Evolutionary conservation across 495 filamentous ascomycete species (phyloP), one percentile per base, ranked within the genome.

Genomic region (Trichoderma virens): DNA sequence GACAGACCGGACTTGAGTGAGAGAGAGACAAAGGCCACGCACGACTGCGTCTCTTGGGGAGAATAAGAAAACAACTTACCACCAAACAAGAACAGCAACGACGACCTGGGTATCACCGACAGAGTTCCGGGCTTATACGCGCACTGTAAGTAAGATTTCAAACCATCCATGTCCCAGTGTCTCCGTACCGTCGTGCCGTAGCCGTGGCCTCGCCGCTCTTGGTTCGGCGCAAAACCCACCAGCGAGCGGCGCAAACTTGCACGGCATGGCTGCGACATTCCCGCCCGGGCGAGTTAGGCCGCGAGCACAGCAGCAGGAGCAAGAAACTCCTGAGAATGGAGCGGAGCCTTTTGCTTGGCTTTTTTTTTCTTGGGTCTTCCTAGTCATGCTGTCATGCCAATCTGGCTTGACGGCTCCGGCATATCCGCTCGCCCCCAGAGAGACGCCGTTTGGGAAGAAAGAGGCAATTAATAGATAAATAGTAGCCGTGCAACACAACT

Each of bases 351-450:
- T 27, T 5, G 32, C 32, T 56, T 28, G 41, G 41, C 20, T 56
- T 56, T 7, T 23, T 25, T 27, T 62, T 18, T 62, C 32, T 35
- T 35, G 32, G 11, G 32, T 62, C 34, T 62, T 56, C 47, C 47
- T 56, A 56, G 47, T 56, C 47, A 56, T 56, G 47, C 47, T 56
- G 47, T 56, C 47, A 56, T 56, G 47, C 47, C 47, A 56, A 28
- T 56, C 20, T 45, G 20, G 47, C 23, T 56, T 11, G 25, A 28
- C 3, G 41, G 47, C 47, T 56, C 47, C 47, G 47, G 47, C 47
- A 56, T 27, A 56, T 56, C 47, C 47, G 47, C 47, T 56, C 20
- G 47, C 47, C 23, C 34, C 34, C 34, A 35, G 13, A 7, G 34
- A 35, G 25, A 13, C 41, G n/a, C 41, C 14, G 41, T 20, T 13